Evolutionary conservation across 2,329 filamentous ascomycete species (phyloP), one percentile per base, ranked within the genome.

Genomic region (Paecilomyces fulvus): DNA sequence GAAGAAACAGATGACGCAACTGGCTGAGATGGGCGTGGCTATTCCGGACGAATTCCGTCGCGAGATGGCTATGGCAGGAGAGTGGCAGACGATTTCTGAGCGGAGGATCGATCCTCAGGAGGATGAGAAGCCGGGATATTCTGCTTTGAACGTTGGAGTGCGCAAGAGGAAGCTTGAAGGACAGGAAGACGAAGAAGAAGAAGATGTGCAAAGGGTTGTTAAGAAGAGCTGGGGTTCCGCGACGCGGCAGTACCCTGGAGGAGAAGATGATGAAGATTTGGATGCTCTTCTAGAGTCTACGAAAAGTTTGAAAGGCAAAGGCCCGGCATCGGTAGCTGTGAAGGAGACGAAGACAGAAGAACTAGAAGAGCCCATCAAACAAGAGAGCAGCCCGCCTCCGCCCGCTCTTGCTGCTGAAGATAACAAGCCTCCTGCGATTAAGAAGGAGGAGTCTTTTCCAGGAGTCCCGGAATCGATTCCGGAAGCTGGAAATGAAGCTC

Each of bases 61-160:
- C 1, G 89, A 94, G 58, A 85, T 96, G 83, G 91, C 92, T 4
- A 85, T 96, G 77, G 86, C 87, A 3, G 90, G 94, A 30, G 89
- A 95, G 54, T 99, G 92, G 92, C 84, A 90, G 57, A 84, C 82
- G 5, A 82, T 89, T 46, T 79, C 83, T 49, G 79, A 77, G 61
- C 73, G 64, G 30, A 63, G 65, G 21, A 66, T 75, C 37, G 58
- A 58, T 30, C 43, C 60, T 20, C 59, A 65, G 25, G 64, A 68
- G 4, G 71, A 73, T 49, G 72, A 75, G 25, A 73, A 72, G n/a
- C 69, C 49, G 11, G 61, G 60, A 28, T 50, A 53, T 14, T 46
- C 60, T 31, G 59, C 58, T 21, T 61, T 72, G 31, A 76, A 73
- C 51, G 63, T 74, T 31, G 77, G 76, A 6, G 68, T 77, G 3